Evolutionary conservation across 1,284 basidiomycete species (phyloP), one percentile per base, ranked within the genome.

Genomic region (Vanrija humicola): DNA sequence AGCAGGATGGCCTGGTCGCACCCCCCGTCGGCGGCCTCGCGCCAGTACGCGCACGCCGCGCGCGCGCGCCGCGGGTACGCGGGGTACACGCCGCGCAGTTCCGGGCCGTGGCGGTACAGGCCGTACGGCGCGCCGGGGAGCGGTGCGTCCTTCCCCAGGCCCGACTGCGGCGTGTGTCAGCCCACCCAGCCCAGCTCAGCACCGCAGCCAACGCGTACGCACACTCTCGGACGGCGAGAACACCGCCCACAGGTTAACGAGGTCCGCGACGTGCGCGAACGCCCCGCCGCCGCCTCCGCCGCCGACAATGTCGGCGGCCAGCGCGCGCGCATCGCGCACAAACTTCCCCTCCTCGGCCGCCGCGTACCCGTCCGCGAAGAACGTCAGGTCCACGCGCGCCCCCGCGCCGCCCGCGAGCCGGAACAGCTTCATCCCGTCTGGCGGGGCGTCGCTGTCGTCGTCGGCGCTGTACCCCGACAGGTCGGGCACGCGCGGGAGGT

Each of bases 211-310:
- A n/a, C n/a, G 23, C 16, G 28, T 28, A 64, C 81, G 51, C 58
- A 85, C 85, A 81, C 64, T 82, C 78, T 73, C 84, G 79, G 28
- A 66, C 0, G 88, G 84, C 7, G 85, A 80, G 64, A 89, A 91
- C 0, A 87, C 86, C 1, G 84, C 88, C 86, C 86, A 91, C 62
- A 91, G 86, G 66, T 91, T 91, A 55, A 91, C 73, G 38, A 91
- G 75, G 15, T 87, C 86, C 21, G 21, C 21, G 21, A 23, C 21
- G 21, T 23, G 21, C 5, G 21, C 21, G 21, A 23, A 58, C 82
- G 80, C 23, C 91, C 88, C 0, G 86, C 85, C 54, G 83, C 81
- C 87, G 63, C 87, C 86, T 64, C 87, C 86, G 15, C 79, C 74
- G 4, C 59, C 63, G 1, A 88, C 84, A 38, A 91, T 81, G 64